Evolutionary conservation across 1,284 basidiomycete species (phyloP).

Genomic region (Macrocystidia cucumis): DNA sequence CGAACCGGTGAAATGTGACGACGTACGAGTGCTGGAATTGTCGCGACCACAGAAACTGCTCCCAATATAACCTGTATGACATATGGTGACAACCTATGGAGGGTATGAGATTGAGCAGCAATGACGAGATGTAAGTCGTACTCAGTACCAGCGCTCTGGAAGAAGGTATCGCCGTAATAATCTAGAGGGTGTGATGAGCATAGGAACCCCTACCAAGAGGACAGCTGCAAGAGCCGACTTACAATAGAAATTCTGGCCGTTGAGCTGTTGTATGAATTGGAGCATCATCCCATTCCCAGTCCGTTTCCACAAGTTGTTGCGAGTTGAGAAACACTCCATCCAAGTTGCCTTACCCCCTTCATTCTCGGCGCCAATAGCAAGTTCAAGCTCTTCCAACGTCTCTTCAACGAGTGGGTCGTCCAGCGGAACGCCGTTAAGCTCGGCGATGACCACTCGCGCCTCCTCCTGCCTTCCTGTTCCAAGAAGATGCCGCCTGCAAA

Average conservation of each 20-base stretch:
- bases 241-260: conserved; percentile 74
- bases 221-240: conserved; percentile 13
- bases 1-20: not conserved
- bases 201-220: too few species aligned
- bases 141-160: conserved; percentile 65
- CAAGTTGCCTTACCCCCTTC: conserved; percentile 75
- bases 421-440: conserved; percentile 53
- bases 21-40: conserved; percentile 49
- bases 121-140: conserved; percentile 16
- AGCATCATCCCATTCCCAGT: conserved; percentile 76
- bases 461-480: conserved; percentile 43
- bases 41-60: conserved; percentile 59
- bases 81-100: conserved; percentile 54
- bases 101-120: not conserved
- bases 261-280: conserved; percentile 76
- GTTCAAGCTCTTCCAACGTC: conserved; percentile 62
- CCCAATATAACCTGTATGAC: conserved; percentile 69
- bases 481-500: conserved; percentile 59
- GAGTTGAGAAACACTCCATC: conserved; percentile 69
- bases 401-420: conserved; percentile 60
- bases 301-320: conserved; percentile 65
- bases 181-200: conserved; percentile 28
- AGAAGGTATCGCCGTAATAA: conserved; percentile 81
- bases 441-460: conserved; percentile 56
- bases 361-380: conserved; percentile 62